Evolutionary conservation across 805 yeast species (phyloP), one percentile per base, ranked within the genome.

Genomic region (Barnettozyma salicaria): DNA sequence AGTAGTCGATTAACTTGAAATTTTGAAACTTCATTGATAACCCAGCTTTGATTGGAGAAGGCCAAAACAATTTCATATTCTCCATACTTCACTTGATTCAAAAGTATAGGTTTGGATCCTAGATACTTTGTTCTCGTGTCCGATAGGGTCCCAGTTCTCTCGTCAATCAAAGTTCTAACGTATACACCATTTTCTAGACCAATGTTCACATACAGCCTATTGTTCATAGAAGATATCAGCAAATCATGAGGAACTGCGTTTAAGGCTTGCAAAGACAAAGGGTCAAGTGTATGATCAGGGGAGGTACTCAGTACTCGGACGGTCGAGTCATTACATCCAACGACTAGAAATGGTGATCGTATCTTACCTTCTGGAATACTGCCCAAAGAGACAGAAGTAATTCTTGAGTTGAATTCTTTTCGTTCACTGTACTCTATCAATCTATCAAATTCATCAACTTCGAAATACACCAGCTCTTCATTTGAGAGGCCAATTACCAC

Each of bases 151-250:
- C 95, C 96, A 4, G 80, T 65, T 5, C 61, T 49, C 0, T 55
- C 51, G 50, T 83, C 86, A 26, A 88, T 48, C 6, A 63, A 59
- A 1, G 86, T 72, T 13, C 80, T 64, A 2, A 79, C 78, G 59
- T 81, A 86, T 2, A 89, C 75, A 16, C 97, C 97, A 56, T 78
- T 85, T n/a, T 63, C 70, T 67, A 88, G 68, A 2, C 97, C 97
- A 34, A 87, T 71, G 57, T 88, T 94, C 9, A 84, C 68, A 41
- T 62, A 67, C 4, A 63, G 42, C 7, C 40, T 34, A 14, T 39
- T 32, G 14, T 46, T 35, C 48, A 41, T 36, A 18, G 37, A 12
- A 6, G 58, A 41, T 40, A 60, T 48, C 13, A 72, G 34, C 11
- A 63, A 48, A 32, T 68, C 55, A 6, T 73, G 68, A 1, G 68